A percentile compares a stretch with the other conserved stretches of the same genome.
Evolutionary conservation across 2,329 filamentous ascomycete genomes (phyloP).

Genomic region (Didymella glomerata): DNA sequence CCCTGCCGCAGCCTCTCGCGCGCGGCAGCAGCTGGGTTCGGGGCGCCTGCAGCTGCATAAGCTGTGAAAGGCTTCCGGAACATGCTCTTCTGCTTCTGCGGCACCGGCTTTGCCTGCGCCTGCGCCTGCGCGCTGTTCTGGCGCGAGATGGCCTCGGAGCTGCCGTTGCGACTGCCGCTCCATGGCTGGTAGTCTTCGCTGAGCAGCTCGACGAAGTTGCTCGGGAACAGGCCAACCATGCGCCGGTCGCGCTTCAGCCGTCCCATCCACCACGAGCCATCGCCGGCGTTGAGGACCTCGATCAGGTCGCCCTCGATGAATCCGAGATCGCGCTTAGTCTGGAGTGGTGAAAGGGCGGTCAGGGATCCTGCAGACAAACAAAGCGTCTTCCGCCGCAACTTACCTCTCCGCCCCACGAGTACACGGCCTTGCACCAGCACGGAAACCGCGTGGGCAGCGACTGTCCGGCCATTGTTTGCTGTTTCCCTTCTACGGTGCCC

Average conservation of each 20-base stretch:
- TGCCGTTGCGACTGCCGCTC: constrained; percentile 61
- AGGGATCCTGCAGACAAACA: constrained; percentile 29
- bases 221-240: constrained; percentile 92
- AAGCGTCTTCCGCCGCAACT: constrained; percentile 23
- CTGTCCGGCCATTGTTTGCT: constrained; percentile 56
- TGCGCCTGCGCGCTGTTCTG: constrained; percentile 59
- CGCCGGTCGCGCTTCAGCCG: constrained; percentile 87
- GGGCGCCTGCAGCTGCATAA: constrained; percentile 58
- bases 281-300: constrained; percentile 96
- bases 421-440: constrained; percentile 90
- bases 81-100: constrained; percentile 62
- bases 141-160: constrained; percentile 57
- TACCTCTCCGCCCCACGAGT: constrained; percentile 88
- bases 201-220: constrained; percentile 94
- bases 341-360: constrained; percentile 24
- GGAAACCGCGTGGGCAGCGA: constrained; percentile 79
- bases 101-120: constrained; percentile 54
- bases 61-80: constrained; percentile 72
- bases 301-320: constrained; percentile 98
- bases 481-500: constrained; percentile 1
- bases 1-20: constrained; percentile 47
- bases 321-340: constrained; percentile 89
- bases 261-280: constrained; percentile 98
- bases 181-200: constrained; percentile 83
- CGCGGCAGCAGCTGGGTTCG: constrained; percentile 53